Conservation (phyloP, 139 green algal species). For the Haematococcus sp. region DNA sequence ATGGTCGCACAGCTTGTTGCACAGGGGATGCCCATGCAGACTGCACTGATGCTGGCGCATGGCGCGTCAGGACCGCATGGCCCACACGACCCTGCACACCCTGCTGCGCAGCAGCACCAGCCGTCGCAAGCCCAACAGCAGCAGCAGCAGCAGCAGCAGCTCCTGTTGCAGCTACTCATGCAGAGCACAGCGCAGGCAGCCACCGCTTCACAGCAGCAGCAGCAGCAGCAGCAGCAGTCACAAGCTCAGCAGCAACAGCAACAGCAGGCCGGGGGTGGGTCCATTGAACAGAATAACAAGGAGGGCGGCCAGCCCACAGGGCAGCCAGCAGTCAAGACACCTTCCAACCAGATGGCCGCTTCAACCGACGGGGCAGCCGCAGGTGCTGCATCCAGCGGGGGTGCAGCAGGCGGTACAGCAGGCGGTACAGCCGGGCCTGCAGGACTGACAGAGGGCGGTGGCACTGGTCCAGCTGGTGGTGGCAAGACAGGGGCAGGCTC, state of each 20-base stretch:
- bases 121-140: too few relatives aligned
- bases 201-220: background rate
- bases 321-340: background rate
- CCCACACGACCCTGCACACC: background rate
- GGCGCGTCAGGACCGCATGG: background rate
- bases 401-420: background rate
- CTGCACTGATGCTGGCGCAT: background rate
- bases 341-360: background rate
- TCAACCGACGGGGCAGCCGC: background rate
- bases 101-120: background rate
- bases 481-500: background rate
- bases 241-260: background rate
- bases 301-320: background rate
- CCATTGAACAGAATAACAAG: background rate
- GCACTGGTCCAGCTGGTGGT: background rate
- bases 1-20: background rate
- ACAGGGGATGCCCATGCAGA: background rate
- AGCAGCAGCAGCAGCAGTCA: background rate
- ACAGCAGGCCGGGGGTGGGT: too few relatives aligned
- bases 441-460: background rate
- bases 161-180: background rate
- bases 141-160: background rate
- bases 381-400: background rate
- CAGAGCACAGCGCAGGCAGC: background rate
- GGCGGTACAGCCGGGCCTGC: background rate